These are phyloP conservation scores for Paramecium caudatum DNA, from an alignment of 73 alveolate genomes.

Conservation along the genomic window DNA sequence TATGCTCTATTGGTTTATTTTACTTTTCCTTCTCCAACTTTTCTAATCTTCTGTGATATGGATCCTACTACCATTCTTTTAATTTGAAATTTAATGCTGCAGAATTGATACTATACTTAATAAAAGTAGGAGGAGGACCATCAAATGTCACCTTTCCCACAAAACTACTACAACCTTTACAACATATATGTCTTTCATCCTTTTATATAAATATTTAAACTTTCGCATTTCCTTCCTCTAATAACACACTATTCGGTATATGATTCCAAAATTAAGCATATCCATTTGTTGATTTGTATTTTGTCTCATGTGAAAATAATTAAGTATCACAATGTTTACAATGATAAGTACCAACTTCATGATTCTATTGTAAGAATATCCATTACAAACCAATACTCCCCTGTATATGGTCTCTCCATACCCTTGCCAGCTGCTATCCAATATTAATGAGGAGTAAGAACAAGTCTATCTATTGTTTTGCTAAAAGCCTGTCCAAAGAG, in stretches of 20 bases:
- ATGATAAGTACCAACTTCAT: slow-evolving; percentile 66
- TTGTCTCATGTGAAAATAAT: slow-evolving; percentile 40
- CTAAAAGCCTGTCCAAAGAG: background rate
- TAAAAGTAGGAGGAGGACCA: slow-evolving; percentile 70
- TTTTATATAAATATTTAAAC: background rate
- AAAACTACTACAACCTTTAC: slow-evolving; percentile 47
- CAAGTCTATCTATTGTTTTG: slow-evolving; percentile 28
- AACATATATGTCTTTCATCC: slow-evolving; percentile 20
- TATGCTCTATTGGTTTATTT: background rate
- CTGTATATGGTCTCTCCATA: slow-evolving; percentile 65
- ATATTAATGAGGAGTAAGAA: slow-evolving; percentile 64
- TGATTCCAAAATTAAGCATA: slow-evolving; percentile 66
- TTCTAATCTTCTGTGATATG: slow-evolving; percentile 16
- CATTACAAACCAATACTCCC: slow-evolving; percentile 68
- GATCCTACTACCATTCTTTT: slow-evolving; percentile 20
- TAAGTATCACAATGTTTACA: slow-evolving; percentile 35
- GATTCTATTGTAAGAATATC: slow-evolving; percentile 3
- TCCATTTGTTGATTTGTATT: slow-evolving; percentile 53
- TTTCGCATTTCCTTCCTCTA: slow-evolving; percentile 1
- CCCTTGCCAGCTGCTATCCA: slow-evolving; percentile 66
- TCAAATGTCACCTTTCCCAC: slow-evolving; percentile 60
- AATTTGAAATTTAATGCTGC: slow-evolving; percentile 50
- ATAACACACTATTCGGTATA: background rate
- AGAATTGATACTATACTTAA: slow-evolving; percentile 50
- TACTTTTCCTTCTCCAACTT: too few relatives aligned